phyloP scores from a whole-genome alignment of 352 stramenopile genomes.

The Phytophthora lateralis region DNA sequence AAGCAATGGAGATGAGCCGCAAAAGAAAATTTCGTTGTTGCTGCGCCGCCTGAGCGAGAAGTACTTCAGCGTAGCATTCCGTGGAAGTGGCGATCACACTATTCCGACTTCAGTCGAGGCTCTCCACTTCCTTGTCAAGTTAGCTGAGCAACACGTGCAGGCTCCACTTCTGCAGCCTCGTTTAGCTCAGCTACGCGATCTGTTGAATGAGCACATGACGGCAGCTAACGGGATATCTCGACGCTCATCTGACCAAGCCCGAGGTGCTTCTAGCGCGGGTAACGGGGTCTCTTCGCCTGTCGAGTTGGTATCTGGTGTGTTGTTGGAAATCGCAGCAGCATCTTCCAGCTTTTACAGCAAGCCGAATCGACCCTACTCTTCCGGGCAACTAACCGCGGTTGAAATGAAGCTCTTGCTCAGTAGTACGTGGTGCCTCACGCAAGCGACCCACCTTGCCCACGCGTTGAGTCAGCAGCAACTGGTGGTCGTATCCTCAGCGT shows the following conservation, averaged over 20 bases:
- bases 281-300: conserved; percentile 4
- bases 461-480: conserved; percentile 37
- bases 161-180: conserved; percentile 32
- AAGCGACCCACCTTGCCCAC: conserved; percentile 44
- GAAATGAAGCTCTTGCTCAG: conserved; percentile 37
- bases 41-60: conserved; percentile 59
- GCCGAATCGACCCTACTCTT: conserved; percentile 11
- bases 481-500: conserved; percentile 33
- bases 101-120: conserved; percentile 36
- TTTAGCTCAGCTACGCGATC: conserved; percentile 21
- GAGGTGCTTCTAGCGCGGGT: not conserved
- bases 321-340: conserved; percentile 29
- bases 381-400: conserved; percentile 8
- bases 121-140: conserved; percentile 50
- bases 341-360: conserved; percentile 2
- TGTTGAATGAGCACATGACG: conserved; percentile 32
- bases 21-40: conserved; percentile 38
- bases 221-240: conserved; percentile 21
- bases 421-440: conserved; percentile 41
- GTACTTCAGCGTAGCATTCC: conserved; percentile 67
- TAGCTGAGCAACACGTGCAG: conserved; percentile 25
- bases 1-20: conserved; percentile 13
- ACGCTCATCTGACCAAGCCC: conserved; percentile 22
- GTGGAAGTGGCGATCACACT: conserved; percentile 23
- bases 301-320: conserved; percentile 20